Evolutionary conservation across 148 eudicot genomes (phyloP).

Genomic region (Chenopodium formosanum): DNA sequence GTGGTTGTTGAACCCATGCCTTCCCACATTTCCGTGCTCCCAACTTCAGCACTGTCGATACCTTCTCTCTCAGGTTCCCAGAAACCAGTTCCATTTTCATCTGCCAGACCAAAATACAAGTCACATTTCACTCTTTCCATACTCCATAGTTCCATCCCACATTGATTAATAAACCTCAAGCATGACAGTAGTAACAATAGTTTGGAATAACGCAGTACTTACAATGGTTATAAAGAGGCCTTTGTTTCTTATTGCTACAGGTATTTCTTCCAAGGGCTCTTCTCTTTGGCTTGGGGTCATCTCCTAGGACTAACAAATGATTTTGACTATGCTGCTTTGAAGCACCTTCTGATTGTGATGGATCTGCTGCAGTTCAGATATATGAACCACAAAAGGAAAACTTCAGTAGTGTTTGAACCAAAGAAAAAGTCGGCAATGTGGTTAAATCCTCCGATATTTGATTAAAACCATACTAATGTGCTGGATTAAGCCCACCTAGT

Average conservation of each 20-base stretch:
- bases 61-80: slow-evolving; percentile 91
- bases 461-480: not conserved
- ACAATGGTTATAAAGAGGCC: slow-evolving; percentile 66
- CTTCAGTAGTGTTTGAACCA: not conserved
- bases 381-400: not conserved
- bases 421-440: not conserved
- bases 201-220: slow-evolving; percentile 26
- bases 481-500: not conserved
- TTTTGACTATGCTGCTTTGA: slow-evolving; percentile 33
- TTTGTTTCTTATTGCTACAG: slow-evolving; percentile 37
- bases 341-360: slow-evolving; percentile 21
- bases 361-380: slow-evolving; percentile 4
- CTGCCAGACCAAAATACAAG: slow-evolving; percentile 36
- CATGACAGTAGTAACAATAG: not conserved
- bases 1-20: slow-evolving; percentile 68
- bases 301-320: slow-evolving; percentile 70
- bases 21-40: slow-evolving; percentile 78
- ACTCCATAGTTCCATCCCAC: not conserved
- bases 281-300: slow-evolving; percentile 45
- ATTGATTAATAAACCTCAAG: not conserved
- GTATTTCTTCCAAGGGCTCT: slow-evolving; percentile 19
- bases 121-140: not conserved
- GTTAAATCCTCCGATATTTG: not conserved
- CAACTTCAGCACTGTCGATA: slow-evolving; percentile 84
- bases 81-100: slow-evolving; percentile 87